phyloP scores from a whole-genome alignment of 2,329 filamentous ascomycete species.

The Ophiostoma fasciatum region DNA sequence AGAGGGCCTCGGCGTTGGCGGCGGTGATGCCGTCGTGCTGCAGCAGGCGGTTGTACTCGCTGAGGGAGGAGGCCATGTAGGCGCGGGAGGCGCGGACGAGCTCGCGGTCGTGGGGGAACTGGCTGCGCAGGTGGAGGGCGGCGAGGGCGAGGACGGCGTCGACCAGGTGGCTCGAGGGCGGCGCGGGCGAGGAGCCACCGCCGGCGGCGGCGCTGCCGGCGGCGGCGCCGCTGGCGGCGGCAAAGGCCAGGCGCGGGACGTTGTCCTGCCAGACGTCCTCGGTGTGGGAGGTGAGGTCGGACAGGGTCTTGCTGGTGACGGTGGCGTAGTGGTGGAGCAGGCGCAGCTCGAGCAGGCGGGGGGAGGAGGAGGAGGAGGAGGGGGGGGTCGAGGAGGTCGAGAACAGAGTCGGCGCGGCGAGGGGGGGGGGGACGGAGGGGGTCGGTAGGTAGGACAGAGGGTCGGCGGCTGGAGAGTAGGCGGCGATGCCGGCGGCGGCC shows the following conservation, averaged over 20 bases:
- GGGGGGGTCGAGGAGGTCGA: conserved; percentile 21
- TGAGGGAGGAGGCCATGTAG: conserved; percentile 49
- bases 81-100: conserved; percentile 48
- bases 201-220: no score
- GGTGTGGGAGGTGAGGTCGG: conserved; percentile 34
- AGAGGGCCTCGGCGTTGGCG: conserved; percentile 46
- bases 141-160: conserved; percentile 51
- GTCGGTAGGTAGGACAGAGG: not conserved
- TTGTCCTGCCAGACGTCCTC: conserved; percentile 44
- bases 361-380: conserved; percentile 18
- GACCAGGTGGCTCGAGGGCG: conserved; percentile 42
- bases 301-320: conserved; percentile 43
- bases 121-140: conserved; percentile 44
- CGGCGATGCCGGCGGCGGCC: conserved; percentile 28
- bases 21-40: conserved; percentile 41
- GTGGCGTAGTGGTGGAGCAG: conserved; percentile 52
- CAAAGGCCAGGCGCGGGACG: conserved; percentile 47
- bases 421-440: conserved; percentile 7
- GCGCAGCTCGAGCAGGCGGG: conserved; percentile 43
- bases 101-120: conserved; percentile 40
- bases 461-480: no score
- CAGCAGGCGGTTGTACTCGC: conserved; percentile 42
- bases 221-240: conserved; percentile 19
- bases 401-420: conserved; percentile 22
- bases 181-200: no score